phyloP scores from a whole-genome alignment of 116 monocot species.

The Papilionanthe hybrid region DNA sequence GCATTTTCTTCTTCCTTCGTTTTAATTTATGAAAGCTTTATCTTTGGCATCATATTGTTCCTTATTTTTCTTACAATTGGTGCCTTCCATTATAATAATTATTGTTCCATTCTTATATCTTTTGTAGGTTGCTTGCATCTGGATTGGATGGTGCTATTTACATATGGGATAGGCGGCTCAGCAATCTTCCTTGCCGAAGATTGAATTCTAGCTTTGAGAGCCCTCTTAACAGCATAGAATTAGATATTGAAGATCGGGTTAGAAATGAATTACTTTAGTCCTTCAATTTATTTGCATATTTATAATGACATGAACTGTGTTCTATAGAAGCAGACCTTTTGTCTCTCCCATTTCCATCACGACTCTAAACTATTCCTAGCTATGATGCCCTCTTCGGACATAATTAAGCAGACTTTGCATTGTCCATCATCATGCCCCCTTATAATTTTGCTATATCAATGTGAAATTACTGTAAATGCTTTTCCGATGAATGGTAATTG shows the following conservation, averaged over 20 bases:
- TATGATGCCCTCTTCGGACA: neutral
- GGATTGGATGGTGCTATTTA: constrained; percentile 65
- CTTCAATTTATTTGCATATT: neutral
- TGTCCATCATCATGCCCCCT: neutral
- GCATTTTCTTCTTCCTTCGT: neutral
- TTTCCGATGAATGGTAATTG: neutral
- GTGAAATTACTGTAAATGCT: neutral
- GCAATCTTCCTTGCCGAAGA: constrained; percentile 50
- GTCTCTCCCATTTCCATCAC: neutral
- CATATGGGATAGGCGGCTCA: constrained; percentile 71
- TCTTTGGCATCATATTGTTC: neutral
- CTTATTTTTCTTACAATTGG: neutral
- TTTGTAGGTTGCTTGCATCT: constrained; percentile 72
- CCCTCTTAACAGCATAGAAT: constrained; percentile 64
- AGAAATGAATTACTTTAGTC: constrained; percentile 7
- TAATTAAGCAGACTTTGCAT: neutral
- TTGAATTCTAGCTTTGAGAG: constrained; percentile 35
- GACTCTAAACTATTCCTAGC: neutral
- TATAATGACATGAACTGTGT: neutral
- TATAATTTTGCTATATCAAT: neutral
- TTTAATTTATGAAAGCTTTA: neutral
- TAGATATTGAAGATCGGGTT: constrained; percentile 72
- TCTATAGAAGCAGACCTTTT: neutral
- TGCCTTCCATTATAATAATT: neutral
- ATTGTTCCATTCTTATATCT: neutral